Conservation (phyloP, 129 eudicot species). For the Deinandra increscens region DNA sequence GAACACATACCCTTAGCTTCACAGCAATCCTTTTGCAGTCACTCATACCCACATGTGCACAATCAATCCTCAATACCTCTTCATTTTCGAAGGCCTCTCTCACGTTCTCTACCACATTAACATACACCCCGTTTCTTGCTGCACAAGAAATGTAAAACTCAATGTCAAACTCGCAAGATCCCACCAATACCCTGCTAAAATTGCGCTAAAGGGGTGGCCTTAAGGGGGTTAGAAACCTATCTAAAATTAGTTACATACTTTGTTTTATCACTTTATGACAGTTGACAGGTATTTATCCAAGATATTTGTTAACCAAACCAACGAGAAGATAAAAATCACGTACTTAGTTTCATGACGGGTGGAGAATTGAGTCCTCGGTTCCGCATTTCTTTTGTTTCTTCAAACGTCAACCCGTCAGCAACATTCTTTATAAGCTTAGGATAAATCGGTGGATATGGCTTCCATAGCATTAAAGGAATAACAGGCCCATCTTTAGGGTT, state of each 20-base stretch:
- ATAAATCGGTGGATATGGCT: slow-evolving; percentile 85
- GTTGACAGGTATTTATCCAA: too few relatives aligned
- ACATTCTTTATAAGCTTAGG: slow-evolving; percentile 92
- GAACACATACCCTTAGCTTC: slow-evolving; percentile 65
- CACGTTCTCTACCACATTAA: slow-evolving; percentile 78
- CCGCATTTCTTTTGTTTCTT: slow-evolving; percentile 86
- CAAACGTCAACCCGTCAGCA: slow-evolving; percentile 85
- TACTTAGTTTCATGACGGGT: slow-evolving; percentile 77
- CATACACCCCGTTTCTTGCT: slow-evolving; percentile 95
- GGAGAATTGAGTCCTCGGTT: slow-evolving; percentile 70
- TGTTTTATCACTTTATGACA: too few relatives aligned
- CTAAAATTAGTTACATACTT: too few relatives aligned
- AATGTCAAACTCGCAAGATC: slow-evolving; percentile 3
- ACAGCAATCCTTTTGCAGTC: slow-evolving; percentile 92
- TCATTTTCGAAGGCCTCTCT: slow-evolving; percentile 67
- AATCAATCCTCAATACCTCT: slow-evolving; percentile 75
- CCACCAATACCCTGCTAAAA: too few relatives aligned
- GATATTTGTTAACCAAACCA: slow-evolving; percentile 12
- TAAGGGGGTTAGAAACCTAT: too few relatives aligned
- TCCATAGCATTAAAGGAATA: slow-evolving; percentile 93
- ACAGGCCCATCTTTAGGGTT: slow-evolving; percentile 55
- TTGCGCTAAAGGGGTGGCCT: too few relatives aligned
- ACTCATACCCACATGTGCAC: slow-evolving; percentile 71
- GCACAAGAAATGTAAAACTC: slow-evolving; percentile 22
- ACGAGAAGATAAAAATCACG: slow-evolving; percentile 19